phyloP scores from a whole-genome alignment of 1,284 basidiomycete species.

The Puccinia triticina region DNA sequence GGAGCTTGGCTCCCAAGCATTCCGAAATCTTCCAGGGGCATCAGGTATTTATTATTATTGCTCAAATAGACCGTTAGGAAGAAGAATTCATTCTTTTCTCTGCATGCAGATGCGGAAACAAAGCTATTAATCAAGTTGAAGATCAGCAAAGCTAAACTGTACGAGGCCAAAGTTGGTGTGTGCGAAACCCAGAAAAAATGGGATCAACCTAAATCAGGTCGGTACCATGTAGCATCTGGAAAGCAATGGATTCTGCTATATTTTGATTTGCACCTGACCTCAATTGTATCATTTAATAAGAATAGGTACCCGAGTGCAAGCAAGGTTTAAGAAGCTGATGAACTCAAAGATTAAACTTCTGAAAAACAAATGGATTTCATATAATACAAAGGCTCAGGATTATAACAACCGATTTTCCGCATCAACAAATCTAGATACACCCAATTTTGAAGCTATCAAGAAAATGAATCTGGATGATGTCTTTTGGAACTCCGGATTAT shows the following conservation, averaged over 20 bases:
- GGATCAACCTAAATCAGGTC: not conserved
- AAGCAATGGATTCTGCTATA: too few relatives aligned
- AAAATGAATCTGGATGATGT: not conserved
- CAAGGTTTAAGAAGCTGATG: too few relatives aligned
- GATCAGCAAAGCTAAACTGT: constrained; percentile 5
- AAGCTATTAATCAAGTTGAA: not conserved
- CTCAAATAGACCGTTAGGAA: not conserved
- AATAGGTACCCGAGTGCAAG: constrained; percentile 1
- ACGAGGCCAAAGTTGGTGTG: too few relatives aligned
- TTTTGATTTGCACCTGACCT: too few relatives aligned
- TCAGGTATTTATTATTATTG: not conserved
- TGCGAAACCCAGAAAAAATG: constrained; percentile 10
- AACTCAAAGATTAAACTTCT: not conserved
- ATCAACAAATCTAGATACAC: not conserved
- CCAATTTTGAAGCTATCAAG: not conserved
- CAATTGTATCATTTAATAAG: too few relatives aligned
- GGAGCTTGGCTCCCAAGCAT: not conserved
- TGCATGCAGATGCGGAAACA: not conserved
- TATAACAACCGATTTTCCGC: not conserved
- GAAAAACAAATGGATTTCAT: not conserved
- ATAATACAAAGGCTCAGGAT: not conserved
- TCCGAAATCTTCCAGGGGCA: not conserved
- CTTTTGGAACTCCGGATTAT: not conserved
- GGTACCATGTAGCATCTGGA: not conserved
- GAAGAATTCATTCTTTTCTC: not conserved